A percentile compares a stretch with the other conserved stretches of the same genome.
These are phyloP conservation scores for Clohesyomyces aquaticus DNA, from an alignment of 495 filamentous ascomycete species.

Conservation along the genomic window DNA sequence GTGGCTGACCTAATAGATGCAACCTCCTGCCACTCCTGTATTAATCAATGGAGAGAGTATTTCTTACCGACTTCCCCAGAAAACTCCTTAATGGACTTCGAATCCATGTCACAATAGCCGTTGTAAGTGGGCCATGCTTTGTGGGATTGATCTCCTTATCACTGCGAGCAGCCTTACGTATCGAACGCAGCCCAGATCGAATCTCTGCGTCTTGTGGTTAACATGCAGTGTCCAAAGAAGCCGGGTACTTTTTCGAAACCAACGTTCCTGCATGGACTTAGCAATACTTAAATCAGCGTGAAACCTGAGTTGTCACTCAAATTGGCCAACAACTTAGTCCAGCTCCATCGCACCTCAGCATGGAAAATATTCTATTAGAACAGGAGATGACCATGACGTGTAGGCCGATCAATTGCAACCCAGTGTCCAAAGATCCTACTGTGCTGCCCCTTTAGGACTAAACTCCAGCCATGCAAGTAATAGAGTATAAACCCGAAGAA, in stretches of 20 bases:
- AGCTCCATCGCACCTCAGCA: too few species aligned
- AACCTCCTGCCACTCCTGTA: slow-evolving; percentile 12
- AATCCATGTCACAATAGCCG: too few species aligned
- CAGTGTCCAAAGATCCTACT: background rate
- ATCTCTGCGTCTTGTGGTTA: background rate
- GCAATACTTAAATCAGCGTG: too few species aligned
- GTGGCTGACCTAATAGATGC: slow-evolving; percentile 21
- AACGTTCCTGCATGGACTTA: too few species aligned
- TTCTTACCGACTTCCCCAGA: background rate
- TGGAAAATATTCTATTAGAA: too few species aligned
- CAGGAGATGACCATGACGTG: too few species aligned
- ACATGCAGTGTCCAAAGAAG: background rate
- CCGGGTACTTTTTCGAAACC: too few species aligned
- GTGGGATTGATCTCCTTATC: background rate
- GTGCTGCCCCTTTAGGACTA: background rate
- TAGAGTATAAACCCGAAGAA: too few species aligned
- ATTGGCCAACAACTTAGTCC: too few species aligned
- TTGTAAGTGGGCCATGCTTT: background rate
- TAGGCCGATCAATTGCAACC: background rate
- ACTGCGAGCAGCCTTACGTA: background rate
- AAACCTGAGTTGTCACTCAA: too few species aligned
- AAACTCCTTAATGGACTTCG: slow-evolving; percentile 13
- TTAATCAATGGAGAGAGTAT: background rate
- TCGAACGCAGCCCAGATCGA: background rate
- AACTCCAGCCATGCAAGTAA: background rate